Percentiles rank a stretch among this genome's conserved stretches.
These are phyloP conservation scores for Paramecium octaurelia DNA, from an alignment of 73 alveolate genomes.

Conservation along the genomic window DNA sequence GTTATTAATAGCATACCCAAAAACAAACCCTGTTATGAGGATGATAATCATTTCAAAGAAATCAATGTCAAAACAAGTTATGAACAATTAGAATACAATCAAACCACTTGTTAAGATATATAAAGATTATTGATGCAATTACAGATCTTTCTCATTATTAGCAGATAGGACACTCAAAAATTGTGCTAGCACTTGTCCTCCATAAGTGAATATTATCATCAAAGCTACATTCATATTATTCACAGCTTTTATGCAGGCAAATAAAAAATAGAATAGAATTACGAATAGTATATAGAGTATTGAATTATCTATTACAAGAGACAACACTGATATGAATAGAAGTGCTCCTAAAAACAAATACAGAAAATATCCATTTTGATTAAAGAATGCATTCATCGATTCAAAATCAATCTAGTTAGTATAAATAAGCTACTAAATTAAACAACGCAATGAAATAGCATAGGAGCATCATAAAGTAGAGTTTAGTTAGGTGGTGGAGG, in stretches of 20 bases:
- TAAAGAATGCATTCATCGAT: neutral
- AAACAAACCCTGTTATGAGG: neutral
- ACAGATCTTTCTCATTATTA: neutral
- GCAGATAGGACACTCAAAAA: neutral
- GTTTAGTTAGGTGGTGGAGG: neutral
- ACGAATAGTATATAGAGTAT: neutral
- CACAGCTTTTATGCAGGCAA: neutral
- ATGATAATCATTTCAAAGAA: neutral
- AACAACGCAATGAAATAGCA: neutral
- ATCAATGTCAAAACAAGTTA: neutral
- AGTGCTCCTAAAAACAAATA: neutral
- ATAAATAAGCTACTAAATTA: neutral
- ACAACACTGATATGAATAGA: neutral
- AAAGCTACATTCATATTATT: neutral
- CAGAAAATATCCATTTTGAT: neutral
- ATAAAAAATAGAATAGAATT: neutral
- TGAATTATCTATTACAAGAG: neutral
- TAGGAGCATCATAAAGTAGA: neutral
- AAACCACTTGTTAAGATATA: neutral
- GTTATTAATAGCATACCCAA: neutral
- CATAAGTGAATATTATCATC: neutral
- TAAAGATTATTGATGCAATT: neutral
- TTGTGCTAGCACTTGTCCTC: neutral
- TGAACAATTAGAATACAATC: neutral
- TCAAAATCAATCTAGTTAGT: neutral